Base-by-base conservation (phyloP, 257 asterid genomes). In the Lycium ferocissimum region DNA sequence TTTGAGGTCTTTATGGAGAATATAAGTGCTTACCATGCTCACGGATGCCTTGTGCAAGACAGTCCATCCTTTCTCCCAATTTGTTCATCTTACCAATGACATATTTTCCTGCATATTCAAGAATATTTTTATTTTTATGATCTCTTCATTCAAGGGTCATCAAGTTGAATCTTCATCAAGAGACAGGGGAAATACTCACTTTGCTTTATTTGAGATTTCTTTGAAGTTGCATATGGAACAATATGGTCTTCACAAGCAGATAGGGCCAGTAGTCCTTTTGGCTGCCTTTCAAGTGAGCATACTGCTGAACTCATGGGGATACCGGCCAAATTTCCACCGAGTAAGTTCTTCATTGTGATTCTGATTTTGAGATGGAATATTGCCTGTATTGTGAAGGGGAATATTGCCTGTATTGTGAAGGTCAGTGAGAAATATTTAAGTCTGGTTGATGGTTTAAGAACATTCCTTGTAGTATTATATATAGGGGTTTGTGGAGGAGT, bases 41-140 rank as follows among this genome's bases (percentile, higher is more conserved):
- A 54, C 88, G 87, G 85, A 92, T 87, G 85, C 89, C 88, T 86
- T 86, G 86, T 54, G 90, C 90, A n/a, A 90, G 88, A 67, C 10
- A 26, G 9, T 92, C 93, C 83, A 88, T 40, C 82, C 51, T 87
- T 85, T 80, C 84, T 78, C 86, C 84, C 63, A 83, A 54, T 58
- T 79, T 86, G 22, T 76, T 78, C 84, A 79, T 78, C 81, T 63
- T 67, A 57, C 8, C 45, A 66, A 83, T 78, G 37, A 43, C 71
- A 49, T 79, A 78, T 38, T 57, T 54, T 79, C 84, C 49, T 85
- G 54, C 51, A 56, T 7, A 35, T 18, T 63, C 47, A 40, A 58
- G 58, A 43, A 61, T 10, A 12, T 20, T 75, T 1, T 75, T 75
- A 12, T 13, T 47, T 1, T 81, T 13, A 40, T 47, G 65, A 26